phyloP scores from a whole-genome alignment of 805 yeast species.

The Candida argentea region DNA sequence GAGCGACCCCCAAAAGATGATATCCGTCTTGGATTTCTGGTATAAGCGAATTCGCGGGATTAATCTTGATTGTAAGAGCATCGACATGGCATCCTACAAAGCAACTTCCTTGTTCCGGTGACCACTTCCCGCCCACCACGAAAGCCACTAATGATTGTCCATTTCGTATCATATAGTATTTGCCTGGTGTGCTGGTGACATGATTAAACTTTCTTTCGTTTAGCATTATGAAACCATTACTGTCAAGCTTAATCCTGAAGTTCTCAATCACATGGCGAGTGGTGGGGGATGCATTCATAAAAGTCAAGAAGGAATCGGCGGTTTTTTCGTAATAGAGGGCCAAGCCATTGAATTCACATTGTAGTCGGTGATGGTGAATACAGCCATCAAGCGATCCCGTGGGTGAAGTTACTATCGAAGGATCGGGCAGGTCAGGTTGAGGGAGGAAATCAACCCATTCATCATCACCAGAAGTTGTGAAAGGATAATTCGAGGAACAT shows the following conservation, averaged over 20 bases:
- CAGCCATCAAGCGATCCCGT: no score
- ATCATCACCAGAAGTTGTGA: no score
- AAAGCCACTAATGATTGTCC: conserved; percentile 29
- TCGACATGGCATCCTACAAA: conserved; percentile 27
- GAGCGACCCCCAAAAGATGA: conserved; percentile 29
- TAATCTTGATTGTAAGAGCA: conserved; percentile 26
- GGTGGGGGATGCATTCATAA: conserved; percentile 31
- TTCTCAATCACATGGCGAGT: conserved; percentile 25
- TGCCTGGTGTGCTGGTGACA: conserved; percentile 7
- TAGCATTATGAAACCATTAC: conserved; percentile 19
- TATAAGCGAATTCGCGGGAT: conserved; percentile 16
- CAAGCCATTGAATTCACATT: no score
- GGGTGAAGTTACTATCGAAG: no score
- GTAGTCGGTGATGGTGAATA: no score
- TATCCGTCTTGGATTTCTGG: conserved; percentile 17
- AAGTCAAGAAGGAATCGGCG: conserved; percentile 16
- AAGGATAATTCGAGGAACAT: no score
- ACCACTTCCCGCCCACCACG: conserved; percentile 28
- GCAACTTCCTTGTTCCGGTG: conserved; percentile 17
- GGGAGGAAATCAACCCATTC: no score
- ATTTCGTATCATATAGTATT: conserved; percentile 20
- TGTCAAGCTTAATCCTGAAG: conserved; percentile 13
- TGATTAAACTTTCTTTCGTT: conserved; percentile 12
- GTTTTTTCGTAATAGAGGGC: conserved; percentile 8
- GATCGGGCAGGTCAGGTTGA: no score